Percentiles rank a stretch among this genome's conserved stretches.
Conservation (phyloP, 2,329 filamentous ascomycete species). For the Colletotrichum costaricense region DNA sequence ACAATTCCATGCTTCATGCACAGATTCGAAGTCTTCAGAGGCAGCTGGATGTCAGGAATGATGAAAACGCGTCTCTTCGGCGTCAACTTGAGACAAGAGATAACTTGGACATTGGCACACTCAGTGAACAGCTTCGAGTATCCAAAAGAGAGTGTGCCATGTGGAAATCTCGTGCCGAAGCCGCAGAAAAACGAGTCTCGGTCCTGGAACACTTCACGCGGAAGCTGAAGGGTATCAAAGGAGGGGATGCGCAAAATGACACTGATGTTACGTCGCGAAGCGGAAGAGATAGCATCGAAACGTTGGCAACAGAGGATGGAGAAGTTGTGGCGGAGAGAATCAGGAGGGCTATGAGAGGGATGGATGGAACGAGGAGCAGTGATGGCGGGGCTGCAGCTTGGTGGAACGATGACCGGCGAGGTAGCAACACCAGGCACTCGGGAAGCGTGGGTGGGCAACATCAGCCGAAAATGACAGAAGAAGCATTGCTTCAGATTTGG, state of each 20-base stretch:
- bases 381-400: constrained; percentile 33
- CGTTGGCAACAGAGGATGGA: constrained; percentile 15
- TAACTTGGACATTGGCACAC: constrained; percentile 54
- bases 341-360: constrained; percentile 12
- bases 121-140: constrained; percentile 61
- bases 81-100: constrained; percentile 58
- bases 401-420: constrained; percentile 22
- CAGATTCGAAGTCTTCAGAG: constrained; percentile 62
- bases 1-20: constrained; percentile 53
- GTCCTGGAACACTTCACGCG: constrained; percentile 58
- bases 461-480: constrained; percentile 17
- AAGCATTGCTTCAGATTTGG: constrained; percentile 44
- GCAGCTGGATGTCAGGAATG: constrained; percentile 56
- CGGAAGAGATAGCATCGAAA: background rate
- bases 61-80: constrained; percentile 58
- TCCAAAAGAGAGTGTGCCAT: constrained; percentile 53
- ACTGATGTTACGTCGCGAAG: background rate
- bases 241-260: constrained; percentile 21
- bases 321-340: constrained; percentile 13
- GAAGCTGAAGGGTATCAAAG: constrained; percentile 46
- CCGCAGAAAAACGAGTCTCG: constrained; percentile 64
- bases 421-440: background rate
- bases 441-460: background rate
- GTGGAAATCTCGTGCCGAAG: constrained; percentile 68
- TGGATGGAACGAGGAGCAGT: constrained; percentile 16